Percentiles rank a stretch among this genome's conserved stretches.
These are phyloP conservation scores for Wickerhamiella sorbophila DNA, from an alignment of 805 yeast species.

Conservation along the genomic window DNA sequence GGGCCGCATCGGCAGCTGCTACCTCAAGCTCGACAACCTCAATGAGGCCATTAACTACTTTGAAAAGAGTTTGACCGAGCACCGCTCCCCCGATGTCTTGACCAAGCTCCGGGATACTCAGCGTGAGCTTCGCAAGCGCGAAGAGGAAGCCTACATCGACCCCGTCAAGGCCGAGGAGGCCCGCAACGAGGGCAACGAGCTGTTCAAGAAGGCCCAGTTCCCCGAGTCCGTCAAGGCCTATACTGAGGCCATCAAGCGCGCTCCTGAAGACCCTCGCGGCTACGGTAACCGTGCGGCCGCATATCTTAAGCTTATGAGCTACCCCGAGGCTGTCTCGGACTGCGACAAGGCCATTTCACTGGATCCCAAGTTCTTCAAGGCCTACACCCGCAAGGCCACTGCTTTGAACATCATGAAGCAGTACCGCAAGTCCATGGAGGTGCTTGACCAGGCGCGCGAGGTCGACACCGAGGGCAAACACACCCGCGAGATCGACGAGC, in stretches of 20 bases:
- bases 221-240: constrained; percentile 91
- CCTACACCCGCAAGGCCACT: constrained; percentile 91
- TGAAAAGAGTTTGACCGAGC: constrained; percentile 90
- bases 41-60: constrained; percentile 60
- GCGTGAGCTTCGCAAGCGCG: constrained; percentile 66
- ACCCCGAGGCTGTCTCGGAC: constrained; percentile 92
- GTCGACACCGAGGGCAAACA: constrained; percentile 52
- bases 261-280: constrained; percentile 94
- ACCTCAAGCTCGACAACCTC: constrained; percentile 60
- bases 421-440: constrained; percentile 65
- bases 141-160: constrained; percentile 64
- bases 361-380: constrained; percentile 84
- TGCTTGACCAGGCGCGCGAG: constrained; percentile 63
- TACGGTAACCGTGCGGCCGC: constrained; percentile 98
- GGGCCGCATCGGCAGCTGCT: constrained; percentile 77
- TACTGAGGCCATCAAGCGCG: constrained; percentile 90
- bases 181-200: constrained; percentile 80
- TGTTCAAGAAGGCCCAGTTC: constrained; percentile 85
- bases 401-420: constrained; percentile 87
- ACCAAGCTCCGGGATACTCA: constrained; percentile 78
- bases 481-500: constrained; percentile 64
- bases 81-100: constrained; percentile 86
- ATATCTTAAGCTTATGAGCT: constrained; percentile 81
- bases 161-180: constrained; percentile 94
- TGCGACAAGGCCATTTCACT: constrained; percentile 78